Evolutionary conservation across 208 protist species (phyloP).

Genomic region (Crithidia bombi): DNA sequence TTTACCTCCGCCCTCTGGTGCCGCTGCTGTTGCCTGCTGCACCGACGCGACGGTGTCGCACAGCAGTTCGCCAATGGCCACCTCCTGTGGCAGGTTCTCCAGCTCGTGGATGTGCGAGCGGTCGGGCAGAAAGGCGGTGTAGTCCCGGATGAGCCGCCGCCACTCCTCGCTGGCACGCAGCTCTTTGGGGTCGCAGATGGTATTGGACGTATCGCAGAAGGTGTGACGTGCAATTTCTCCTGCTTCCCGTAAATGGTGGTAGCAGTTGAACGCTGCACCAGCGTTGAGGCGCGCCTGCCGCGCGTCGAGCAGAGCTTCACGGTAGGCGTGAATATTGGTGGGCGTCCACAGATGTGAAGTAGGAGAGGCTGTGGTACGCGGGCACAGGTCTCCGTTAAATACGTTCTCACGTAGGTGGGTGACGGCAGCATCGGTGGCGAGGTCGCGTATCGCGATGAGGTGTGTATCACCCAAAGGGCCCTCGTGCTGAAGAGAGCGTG

Average conservation of each 20-base stretch:
- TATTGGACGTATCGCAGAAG: conserved; percentile 8
- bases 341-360: conserved; percentile 10
- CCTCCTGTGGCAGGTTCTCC: conserved; percentile 85
- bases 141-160: conserved; percentile 55
- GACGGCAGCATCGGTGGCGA: conserved; percentile 13
- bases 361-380: not conserved
- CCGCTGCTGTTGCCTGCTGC: not conserved
- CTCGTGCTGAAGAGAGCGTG: conserved; percentile 15
- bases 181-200: not conserved
- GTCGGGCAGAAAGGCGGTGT: conserved; percentile 74
- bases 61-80: conserved; percentile 76
- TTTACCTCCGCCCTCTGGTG: not conserved
- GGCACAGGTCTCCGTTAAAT: conserved; percentile 9
- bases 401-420: conserved; percentile 1
- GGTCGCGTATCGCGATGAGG: conserved; percentile 10
- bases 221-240: conserved; percentile 27
- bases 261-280: conserved; percentile 4
- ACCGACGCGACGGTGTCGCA: conserved; percentile 20
- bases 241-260: conserved; percentile 35
- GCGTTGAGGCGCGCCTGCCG: conserved; percentile 21
- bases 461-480: conserved; percentile 14
- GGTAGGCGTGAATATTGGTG: not conserved
- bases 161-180: conserved; percentile 24
- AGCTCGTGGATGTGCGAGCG: conserved; percentile 82
- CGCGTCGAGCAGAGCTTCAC: conserved; percentile 1